Base-by-base conservation (phyloP, 2,329 filamentous ascomycete species). In the Botrytis aclada region DNA sequence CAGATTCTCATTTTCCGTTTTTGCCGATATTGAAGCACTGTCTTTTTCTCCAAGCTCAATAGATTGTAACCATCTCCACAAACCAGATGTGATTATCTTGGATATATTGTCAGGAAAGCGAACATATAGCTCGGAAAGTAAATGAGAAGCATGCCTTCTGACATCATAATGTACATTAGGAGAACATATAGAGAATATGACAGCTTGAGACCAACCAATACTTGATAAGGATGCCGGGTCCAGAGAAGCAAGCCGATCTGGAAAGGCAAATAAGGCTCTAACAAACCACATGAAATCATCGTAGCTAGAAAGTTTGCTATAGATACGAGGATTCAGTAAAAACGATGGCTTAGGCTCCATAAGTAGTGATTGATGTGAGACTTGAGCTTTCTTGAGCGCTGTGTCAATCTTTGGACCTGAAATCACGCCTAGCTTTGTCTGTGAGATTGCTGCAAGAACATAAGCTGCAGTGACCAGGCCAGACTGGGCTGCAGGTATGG, bases 281-380 rank as follows among this genome's bases (percentile, higher is more conserved):
- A 90, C 84, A 69, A 93, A 87, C 93, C 96, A 98, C 71, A 84
- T 85, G 32, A 94, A 84, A 78, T 99, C 96, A 70, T 95, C 92
- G 72, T 92, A 89, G 0, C 86, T 83, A 3, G 87, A 86, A 37
- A 97, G 79, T 80, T 97, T 98, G 54, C 91, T 90, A 82, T 96
- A 98, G 8, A 97, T 89, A 74, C 93, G 92, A 47, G 92, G 88
- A 78, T 93, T 97, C 9, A 98, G 86, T 32, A 98, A 84, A 81
- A 97, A 96, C 0, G 95, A 97, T 22, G 93, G 90, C 81, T 97
- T 97, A 0, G 93, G 90, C n/a, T 91, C 89, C 54, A 90, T 82
- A 2, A 86, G 86, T 74, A 97, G 85, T 18, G 89, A 89, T 77
- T 93, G 90, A 67, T 89, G 88, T 37, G 87, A 81, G 39, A 94